phyloP scores from a whole-genome alignment of 352 stramenopile genomes.

The Phytophthora quininea region DNA sequence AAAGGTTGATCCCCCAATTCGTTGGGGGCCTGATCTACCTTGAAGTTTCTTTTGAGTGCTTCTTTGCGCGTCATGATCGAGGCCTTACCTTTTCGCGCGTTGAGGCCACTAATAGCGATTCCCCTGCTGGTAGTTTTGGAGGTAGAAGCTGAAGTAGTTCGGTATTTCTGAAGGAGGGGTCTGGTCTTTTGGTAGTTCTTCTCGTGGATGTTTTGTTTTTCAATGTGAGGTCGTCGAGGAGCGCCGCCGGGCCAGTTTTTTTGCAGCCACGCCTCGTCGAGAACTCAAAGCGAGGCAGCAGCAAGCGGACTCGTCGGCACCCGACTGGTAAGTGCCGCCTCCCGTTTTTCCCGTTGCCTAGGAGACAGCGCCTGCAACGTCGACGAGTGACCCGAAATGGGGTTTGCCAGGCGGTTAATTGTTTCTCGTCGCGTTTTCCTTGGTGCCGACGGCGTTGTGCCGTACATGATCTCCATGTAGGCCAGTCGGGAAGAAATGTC shows the following conservation, averaged over 20 bases:
- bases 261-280: constrained; percentile 8
- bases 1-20: constrained; percentile 42
- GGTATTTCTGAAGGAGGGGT: constrained; percentile 28
- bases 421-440: constrained; percentile 65
- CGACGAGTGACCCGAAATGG: constrained; percentile 68
- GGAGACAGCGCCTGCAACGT: constrained; percentile 68
- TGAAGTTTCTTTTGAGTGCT: constrained; percentile 49
- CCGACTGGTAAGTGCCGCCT: constrained; percentile 29
- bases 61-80: constrained; percentile 43
- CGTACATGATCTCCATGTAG: constrained; percentile 72
- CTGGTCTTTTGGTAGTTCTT: constrained; percentile 14
- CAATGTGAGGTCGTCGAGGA: background rate
- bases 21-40: constrained; percentile 3
- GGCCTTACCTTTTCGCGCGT: constrained; percentile 16
- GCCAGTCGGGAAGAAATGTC: constrained; percentile 38
- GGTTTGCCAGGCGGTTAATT: constrained; percentile 67
- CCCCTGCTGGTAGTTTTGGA: background rate
- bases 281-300: constrained; percentile 19
- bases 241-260: constrained; percentile 7
- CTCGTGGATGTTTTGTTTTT: constrained; percentile 4
- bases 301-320: constrained; percentile 20
- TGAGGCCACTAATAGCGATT: background rate
- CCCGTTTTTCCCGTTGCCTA: constrained; percentile 57
- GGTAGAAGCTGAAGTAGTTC: constrained; percentile 8
- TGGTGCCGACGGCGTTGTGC: constrained; percentile 46